Evolutionary conservation across 208 protist species (phyloP).

Genomic region (Acanthamoeba healyi): DNA sequence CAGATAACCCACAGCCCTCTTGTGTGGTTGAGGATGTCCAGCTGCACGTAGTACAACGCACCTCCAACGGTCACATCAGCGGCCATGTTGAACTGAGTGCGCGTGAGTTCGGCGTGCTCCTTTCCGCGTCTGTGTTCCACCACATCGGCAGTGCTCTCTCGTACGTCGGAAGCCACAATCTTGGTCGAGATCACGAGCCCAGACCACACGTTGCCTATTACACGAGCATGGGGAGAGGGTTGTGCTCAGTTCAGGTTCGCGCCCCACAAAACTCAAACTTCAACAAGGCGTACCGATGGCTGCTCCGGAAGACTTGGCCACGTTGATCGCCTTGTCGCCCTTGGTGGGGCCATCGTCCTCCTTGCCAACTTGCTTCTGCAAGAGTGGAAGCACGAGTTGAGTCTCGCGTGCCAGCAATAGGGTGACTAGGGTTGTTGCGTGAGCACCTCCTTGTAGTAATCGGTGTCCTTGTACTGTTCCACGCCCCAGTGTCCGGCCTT

Average conservation of each 20-base stretch:
- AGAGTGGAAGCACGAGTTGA: not conserved
- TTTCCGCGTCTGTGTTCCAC: constrained; percentile 23
- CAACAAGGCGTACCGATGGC: constrained; percentile 35
- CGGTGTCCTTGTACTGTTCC: constrained; percentile 51
- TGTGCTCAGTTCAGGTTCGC: too few relatives aligned
- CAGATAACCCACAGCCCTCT: too few relatives aligned
- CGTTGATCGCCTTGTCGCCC: constrained; percentile 37
- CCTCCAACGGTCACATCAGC: constrained; percentile 38
- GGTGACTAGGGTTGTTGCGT: too few relatives aligned
- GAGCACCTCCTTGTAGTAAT: constrained; percentile 62
- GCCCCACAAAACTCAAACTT: not conserved
- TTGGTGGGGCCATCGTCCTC: constrained; percentile 40
- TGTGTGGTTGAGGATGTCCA: too few relatives aligned
- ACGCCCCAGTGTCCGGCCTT: constrained; percentile 38
- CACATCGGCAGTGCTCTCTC: constrained; percentile 39
- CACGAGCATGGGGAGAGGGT: too few relatives aligned
- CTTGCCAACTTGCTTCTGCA: constrained; percentile 39
- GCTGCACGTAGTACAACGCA: too few relatives aligned
- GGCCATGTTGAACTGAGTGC: constrained; percentile 47
- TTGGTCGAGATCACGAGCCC: constrained; percentile 42
- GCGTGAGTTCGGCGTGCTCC: constrained; percentile 49
- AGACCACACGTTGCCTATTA: constrained; percentile 15
- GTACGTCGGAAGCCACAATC: constrained; percentile 49
- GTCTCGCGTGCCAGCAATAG: too few relatives aligned
- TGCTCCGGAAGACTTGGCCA: constrained; percentile 32